Evolutionary conservation across 2,329 filamentous ascomycete species (phyloP).

Genomic region (Pseudopyricularia cyperi): DNA sequence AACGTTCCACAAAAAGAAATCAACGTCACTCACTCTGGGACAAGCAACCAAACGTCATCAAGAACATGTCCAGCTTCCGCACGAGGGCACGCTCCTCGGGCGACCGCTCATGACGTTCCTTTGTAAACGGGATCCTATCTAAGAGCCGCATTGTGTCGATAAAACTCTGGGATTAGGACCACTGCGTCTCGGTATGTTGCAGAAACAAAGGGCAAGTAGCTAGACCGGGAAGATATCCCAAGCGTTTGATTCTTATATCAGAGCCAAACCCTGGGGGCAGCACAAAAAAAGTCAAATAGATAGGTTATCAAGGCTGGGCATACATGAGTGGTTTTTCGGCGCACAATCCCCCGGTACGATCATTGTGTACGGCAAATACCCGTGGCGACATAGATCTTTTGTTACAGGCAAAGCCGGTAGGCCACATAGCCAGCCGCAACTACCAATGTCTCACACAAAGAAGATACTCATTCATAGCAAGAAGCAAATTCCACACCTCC

Average conservation of each 20-base stretch:
- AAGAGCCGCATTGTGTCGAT: not conserved
- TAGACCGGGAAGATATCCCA: no score
- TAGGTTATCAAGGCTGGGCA: no score
- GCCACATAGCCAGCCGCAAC: conserved; percentile 1
- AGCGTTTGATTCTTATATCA: no score
- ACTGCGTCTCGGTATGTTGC: not conserved
- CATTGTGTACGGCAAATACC: no score
- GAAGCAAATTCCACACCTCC: conserved; percentile 56
- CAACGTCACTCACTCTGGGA: not conserved
- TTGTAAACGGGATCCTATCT: not conserved
- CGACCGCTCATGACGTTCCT: not conserved
- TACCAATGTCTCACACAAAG: conserved; percentile 60
- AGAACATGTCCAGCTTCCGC: not conserved
- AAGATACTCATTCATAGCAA: conserved; percentile 54
- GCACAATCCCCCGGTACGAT: no score
- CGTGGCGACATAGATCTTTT: no score
- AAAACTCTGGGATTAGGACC: no score
- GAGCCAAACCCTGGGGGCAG: no score
- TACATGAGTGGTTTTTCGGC: no score
- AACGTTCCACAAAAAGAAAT: not conserved
- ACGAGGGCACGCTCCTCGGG: not conserved
- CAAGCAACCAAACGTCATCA: not conserved
- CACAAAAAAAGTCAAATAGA: no score
- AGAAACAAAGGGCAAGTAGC: not conserved
- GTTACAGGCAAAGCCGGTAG: no score